A percentile compares a stretch with the other conserved stretches of the same genome.
phyloP scores from a whole-genome alignment of 306 rosid genomes.

The Bauhinia variegata region DNA sequence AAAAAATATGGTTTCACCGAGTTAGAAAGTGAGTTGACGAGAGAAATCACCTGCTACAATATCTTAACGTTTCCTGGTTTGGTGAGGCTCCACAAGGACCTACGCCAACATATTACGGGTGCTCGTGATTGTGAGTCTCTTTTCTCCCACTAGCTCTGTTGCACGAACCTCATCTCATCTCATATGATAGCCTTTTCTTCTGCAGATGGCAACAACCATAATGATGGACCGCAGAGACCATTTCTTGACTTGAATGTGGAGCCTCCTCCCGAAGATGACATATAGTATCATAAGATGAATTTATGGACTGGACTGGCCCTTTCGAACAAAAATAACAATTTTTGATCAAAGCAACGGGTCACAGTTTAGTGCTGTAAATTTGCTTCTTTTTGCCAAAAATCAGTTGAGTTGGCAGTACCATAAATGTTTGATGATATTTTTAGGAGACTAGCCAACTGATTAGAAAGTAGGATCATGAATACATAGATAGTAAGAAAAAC shows the following conservation, averaged over 20 bases:
- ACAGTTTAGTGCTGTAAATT: too few relatives aligned
- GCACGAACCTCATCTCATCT: too few relatives aligned
- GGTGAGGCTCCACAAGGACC: constrained; percentile 10
- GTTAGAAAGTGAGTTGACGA: background rate
- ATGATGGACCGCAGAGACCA: background rate
- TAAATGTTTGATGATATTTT: too few relatives aligned
- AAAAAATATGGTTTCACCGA: constrained; percentile 30
- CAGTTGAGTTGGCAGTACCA: too few relatives aligned
- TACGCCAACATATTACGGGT: background rate
- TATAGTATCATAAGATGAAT: too few relatives aligned
- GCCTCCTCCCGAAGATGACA: constrained; percentile 8
- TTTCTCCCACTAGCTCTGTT: background rate
- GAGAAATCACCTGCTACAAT: constrained; percentile 24
- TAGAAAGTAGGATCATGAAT: constrained; percentile 24
- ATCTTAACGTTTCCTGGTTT: constrained; percentile 45
- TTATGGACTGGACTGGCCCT: too few relatives aligned
- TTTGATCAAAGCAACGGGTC: too few relatives aligned
- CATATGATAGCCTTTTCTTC: constrained; percentile 4
- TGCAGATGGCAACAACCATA: background rate
- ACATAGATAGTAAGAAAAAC: constrained; percentile 24
- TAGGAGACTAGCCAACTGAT: too few relatives aligned
- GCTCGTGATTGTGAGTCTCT: background rate
- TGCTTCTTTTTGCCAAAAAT: too few relatives aligned
- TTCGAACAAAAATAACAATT: too few relatives aligned
- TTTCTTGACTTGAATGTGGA: constrained; percentile 13